Conservation (phyloP, 495 filamentous ascomycete species). For the Aspergillus campestris region DNA sequence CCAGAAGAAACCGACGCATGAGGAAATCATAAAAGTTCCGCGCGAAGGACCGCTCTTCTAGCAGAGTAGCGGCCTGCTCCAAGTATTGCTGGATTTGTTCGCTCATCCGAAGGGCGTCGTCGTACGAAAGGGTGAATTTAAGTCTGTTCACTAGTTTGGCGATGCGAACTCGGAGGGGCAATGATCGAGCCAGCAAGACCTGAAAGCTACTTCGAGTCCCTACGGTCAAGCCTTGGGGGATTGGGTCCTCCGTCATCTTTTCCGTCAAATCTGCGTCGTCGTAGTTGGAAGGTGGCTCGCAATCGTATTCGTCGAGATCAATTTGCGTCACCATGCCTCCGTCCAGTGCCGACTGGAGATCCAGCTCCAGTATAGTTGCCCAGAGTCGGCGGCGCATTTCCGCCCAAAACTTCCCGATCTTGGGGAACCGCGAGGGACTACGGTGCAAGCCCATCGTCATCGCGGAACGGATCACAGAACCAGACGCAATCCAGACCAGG, state of each 20-base stretch:
- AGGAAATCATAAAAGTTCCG: conserved; percentile 32
- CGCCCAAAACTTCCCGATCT: conserved; percentile 37
- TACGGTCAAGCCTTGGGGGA: conserved; percentile 18
- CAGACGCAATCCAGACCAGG: conserved; percentile 47
- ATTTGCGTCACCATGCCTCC: conserved; percentile 45
- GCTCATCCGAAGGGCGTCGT: conserved; percentile 40
- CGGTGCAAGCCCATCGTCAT: conserved; percentile 54
- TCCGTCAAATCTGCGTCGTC: conserved; percentile 49
- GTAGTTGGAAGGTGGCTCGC: conserved; percentile 45
- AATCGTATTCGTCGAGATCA: conserved; percentile 38
- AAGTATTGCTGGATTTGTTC: conserved; percentile 29
- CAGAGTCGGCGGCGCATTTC: conserved; percentile 54
- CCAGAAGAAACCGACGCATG: conserved; percentile 44
- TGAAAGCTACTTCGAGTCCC: conserved; percentile 48
- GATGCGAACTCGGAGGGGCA: conserved; percentile 42
- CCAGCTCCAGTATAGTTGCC: conserved; percentile 54
- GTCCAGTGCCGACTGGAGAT: conserved; percentile 48
- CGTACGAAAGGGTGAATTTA: conserved; percentile 39
- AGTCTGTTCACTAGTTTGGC: conserved; percentile 41
- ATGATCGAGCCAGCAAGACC: conserved; percentile 35
- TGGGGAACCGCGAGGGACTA: conserved; percentile 44
- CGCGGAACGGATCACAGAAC: conserved; percentile 45
- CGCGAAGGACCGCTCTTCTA: conserved; percentile 24
- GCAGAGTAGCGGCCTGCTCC: conserved; percentile 20
- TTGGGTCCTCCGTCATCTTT: conserved; percentile 24